Evolutionary conservation across 2,329 filamentous ascomycete species (phyloP).

Genomic region (Clonostachys rhizophaga): DNA sequence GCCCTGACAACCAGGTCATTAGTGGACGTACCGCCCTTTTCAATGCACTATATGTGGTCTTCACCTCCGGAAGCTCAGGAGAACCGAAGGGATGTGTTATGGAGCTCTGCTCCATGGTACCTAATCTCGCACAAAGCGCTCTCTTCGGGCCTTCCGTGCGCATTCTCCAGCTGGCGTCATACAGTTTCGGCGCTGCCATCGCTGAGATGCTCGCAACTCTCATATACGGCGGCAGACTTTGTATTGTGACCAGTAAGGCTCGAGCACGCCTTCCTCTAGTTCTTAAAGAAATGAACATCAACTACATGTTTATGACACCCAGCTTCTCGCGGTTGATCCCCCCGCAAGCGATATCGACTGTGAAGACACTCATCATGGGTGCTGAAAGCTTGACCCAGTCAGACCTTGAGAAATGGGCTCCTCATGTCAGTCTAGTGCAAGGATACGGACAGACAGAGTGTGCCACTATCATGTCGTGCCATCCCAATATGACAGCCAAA

Average conservation of each 20-base stretch:
- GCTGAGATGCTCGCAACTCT: conserved; percentile 10
- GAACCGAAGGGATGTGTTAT: conserved; percentile 12
- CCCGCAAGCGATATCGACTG: conserved; percentile 1
- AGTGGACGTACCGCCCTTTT: no score
- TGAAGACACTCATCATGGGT: conserved; percentile 1
- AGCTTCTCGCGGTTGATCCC: conserved; percentile 3
- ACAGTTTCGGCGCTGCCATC: conserved; percentile 21
- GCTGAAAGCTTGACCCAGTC: conserved; percentile 13
- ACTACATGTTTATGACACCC: conserved; percentile 10
- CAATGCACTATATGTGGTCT: conserved; percentile 1
- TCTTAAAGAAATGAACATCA: conserved; percentile 7
- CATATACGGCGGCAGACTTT: conserved; percentile 18
- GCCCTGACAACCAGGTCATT: background rate
- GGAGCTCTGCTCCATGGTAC: conserved; percentile 9
- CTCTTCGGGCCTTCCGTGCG: conserved; percentile 13
- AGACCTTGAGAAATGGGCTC: conserved; percentile 5
- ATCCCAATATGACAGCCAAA: background rate
- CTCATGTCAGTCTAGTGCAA: conserved; percentile 26
- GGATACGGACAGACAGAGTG: conserved; percentile 34
- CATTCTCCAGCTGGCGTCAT: conserved; percentile 22
- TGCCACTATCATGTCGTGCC: conserved; percentile 16
- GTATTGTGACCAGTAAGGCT: conserved; percentile 28
- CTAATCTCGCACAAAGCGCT: conserved; percentile 8
- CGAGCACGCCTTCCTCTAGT: conserved; percentile 24
- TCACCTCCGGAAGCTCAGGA: conserved; percentile 14